These are phyloP conservation scores for Austroboletus eburneus DNA, from an alignment of 768 basidiomycete genomes.

Conservation along the genomic window DNA sequence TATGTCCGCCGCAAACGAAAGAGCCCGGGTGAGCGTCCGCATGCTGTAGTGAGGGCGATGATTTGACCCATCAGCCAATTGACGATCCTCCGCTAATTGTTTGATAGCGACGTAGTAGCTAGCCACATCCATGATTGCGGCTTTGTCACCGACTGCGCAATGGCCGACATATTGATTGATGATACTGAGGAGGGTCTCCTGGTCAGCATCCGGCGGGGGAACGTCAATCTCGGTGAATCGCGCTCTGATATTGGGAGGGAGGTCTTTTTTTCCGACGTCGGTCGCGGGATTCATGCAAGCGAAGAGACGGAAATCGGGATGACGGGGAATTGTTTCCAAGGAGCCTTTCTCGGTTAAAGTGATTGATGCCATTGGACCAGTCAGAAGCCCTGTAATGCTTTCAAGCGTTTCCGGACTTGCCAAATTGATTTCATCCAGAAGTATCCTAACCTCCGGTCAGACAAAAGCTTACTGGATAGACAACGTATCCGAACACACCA, in stretches of 20 bases:
- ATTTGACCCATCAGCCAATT: constrained; percentile 91
- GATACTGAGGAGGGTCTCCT: constrained; percentile 83
- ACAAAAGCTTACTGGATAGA: not conserved
- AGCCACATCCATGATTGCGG: constrained; percentile 83
- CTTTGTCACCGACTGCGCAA: constrained; percentile 78
- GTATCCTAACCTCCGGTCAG: constrained; percentile 53
- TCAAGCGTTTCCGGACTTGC: constrained; percentile 94
- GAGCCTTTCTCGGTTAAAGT: constrained; percentile 92
- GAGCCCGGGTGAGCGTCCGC: constrained; percentile 87
- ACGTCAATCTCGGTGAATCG: constrained; percentile 97
- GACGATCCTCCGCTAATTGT: constrained; percentile 62
- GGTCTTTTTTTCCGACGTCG: constrained; percentile 96
- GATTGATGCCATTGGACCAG: constrained; percentile 82
- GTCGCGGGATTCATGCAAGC: constrained; percentile 99
- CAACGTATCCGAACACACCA: constrained; percentile 56
- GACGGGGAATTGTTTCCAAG: constrained; percentile 83
- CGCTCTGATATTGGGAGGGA: constrained; percentile 84
- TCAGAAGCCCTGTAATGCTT: constrained; percentile 83
- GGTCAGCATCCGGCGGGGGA: constrained; percentile 88
- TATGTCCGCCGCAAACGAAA: constrained; percentile 86
- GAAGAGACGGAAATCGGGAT: constrained; percentile 93
- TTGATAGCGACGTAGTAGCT: constrained; percentile 88
- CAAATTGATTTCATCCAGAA: constrained; percentile 95
- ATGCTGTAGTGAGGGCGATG: constrained; percentile 94
- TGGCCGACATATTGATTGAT: constrained; percentile 86